Evolutionary conservation across 305 asterid genomes (phyloP), one percentile per base, ranked within the genome.

Genomic region (Ajuga reptans): DNA sequence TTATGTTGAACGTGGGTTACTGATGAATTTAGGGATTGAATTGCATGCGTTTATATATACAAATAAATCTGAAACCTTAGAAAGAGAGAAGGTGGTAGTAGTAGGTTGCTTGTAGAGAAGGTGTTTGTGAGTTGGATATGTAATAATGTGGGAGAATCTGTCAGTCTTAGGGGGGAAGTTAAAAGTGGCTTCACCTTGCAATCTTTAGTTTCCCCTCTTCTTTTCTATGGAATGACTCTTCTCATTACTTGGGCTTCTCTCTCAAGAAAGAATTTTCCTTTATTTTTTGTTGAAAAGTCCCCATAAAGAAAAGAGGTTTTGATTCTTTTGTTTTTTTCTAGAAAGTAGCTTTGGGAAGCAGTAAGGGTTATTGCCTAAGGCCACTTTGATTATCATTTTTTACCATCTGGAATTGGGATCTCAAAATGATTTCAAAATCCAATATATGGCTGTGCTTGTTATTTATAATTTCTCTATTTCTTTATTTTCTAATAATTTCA

Each of bases 61-160:
- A 36, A 3, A 36, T 36, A 36, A 3, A 36, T 42, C 24, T 55
- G 45, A 3, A 50, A 47, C 8, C 36, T 64, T 64, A 62, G 51
- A 61, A 41, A 39, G 67, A 29, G 52, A 41, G 18, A 51, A 46
- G 52, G 39, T 3, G 10, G 45, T 11, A 16, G 66, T 16, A 37
- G 15, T 1, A 60, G 62, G 72, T 88, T 82, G 79, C 89, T 83
- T 83, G 74, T 51, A 46, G 18, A 11, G 47, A 65, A 37, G 67
- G 78, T 63, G 72, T 66, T 79, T 55, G 46, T 80, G 56, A 50
- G 58, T 9, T 50, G 36, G 73, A 51, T 42, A 57, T 56, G 71
- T 65, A 52, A n/a, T n/a, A n/a, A n/a, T n/a, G n/a, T n/a, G 47
- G 72, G 64, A 2, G 84, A 64, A 76, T 72, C 21, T 76, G 68